Evolutionary conservation across 2,329 filamentous ascomycete genomes (phyloP).

Genomic region (Beauveria rudraprayagi): DNA sequence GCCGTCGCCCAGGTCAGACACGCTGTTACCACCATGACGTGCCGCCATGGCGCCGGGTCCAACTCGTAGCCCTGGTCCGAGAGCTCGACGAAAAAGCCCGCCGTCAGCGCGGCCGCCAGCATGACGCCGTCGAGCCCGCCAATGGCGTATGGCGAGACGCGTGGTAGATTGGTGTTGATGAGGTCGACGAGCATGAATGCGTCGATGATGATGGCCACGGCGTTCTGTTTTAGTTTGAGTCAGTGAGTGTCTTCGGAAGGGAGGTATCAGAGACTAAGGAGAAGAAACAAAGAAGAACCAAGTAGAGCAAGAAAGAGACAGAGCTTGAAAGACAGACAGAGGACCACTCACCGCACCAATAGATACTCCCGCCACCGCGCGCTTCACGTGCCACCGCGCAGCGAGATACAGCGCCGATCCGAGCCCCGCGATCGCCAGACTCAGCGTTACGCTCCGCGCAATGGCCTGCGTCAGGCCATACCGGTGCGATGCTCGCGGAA

Average conservation of each 20-base stretch:
- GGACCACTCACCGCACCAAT: background rate
- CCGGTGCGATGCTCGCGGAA: background rate
- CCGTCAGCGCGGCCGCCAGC: constrained; percentile 8
- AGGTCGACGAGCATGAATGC: constrained; percentile 7
- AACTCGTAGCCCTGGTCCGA: background rate
- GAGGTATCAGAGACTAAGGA: no score
- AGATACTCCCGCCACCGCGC: constrained; percentile 1
- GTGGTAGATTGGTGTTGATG: constrained; percentile 6
- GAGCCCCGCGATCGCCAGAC: background rate
- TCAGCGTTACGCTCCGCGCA: constrained; percentile 3
- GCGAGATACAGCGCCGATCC: constrained; percentile 3
- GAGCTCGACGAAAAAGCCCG: constrained; percentile 6
- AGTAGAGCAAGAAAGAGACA: background rate
- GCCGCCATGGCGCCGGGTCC: constrained; percentile 5
- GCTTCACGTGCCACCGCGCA: background rate
- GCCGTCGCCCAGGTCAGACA: constrained; percentile 6
- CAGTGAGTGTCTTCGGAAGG: background rate
- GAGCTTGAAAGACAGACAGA: no score
- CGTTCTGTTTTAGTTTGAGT: background rate
- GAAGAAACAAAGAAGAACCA: background rate
- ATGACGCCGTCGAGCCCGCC: constrained; percentile 9
- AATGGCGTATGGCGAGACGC: constrained; percentile 4
- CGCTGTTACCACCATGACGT: constrained; percentile 7
- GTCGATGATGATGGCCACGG: constrained; percentile 10
- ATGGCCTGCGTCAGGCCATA: constrained; percentile 7